These are phyloP conservation scores for Podaxis pistillaris DNA, from an alignment of 768 basidiomycete genomes.

Conservation along the genomic window DNA sequence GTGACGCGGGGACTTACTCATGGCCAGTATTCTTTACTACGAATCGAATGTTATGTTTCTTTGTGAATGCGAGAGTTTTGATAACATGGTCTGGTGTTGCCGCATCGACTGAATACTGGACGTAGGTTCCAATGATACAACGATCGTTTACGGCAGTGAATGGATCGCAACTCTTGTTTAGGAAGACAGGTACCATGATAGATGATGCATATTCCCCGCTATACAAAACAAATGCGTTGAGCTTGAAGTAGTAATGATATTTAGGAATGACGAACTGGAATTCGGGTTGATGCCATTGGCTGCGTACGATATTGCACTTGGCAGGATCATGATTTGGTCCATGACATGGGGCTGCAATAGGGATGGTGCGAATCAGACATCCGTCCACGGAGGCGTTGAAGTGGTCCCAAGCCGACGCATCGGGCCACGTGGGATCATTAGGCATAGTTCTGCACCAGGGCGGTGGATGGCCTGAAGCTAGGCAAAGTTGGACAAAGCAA, in stretches of 20 bases:
- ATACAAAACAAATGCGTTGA: background rate
- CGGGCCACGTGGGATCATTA: conserved; percentile 16
- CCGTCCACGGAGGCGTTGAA: conserved; percentile 18
- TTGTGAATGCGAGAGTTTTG: conserved; percentile 23
- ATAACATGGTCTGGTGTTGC: conserved; percentile 19
- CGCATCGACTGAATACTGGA: conserved; percentile 21
- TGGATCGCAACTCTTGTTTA: conserved; percentile 20
- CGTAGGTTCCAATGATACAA: conserved; percentile 16
- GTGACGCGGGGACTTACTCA: conserved; percentile 11
- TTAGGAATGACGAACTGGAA: conserved; percentile 3
- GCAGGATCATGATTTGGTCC: background rate
- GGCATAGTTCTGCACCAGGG: conserved; percentile 8
- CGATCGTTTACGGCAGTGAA: conserved; percentile 15
- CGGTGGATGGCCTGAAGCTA: background rate
- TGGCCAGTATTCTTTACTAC: conserved; percentile 26
- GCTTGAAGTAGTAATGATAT: too few relatives aligned
- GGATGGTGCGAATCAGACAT: conserved; percentile 12
- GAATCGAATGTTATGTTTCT: conserved; percentile 21
- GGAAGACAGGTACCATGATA: conserved; percentile 11
- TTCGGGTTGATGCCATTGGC: conserved; percentile 8
- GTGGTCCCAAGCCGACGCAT: conserved; percentile 9
- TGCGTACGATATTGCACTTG: background rate
- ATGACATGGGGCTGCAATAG: conserved; percentile 10
- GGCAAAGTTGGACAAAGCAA: background rate
- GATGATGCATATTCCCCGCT: conserved; percentile 8